These are phyloP conservation scores for Camelina sativa DNA, from an alignment of 345 rosid genomes.

Conservation along the genomic window DNA sequence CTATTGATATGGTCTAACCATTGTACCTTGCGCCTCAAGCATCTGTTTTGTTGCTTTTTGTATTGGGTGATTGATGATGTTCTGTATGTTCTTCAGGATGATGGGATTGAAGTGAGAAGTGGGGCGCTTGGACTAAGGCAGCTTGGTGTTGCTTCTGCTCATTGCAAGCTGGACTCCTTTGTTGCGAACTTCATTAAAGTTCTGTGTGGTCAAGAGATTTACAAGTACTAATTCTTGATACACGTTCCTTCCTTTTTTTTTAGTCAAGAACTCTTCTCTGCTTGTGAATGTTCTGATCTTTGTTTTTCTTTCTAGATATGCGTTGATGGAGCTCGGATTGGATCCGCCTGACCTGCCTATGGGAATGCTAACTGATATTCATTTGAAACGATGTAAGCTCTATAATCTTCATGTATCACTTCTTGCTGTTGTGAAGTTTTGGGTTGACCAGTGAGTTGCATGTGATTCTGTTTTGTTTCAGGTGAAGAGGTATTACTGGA, in stretches of 20 bases:
- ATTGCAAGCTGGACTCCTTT: constrained; percentile 69
- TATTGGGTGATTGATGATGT: not conserved
- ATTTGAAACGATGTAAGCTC: constrained; percentile 64
- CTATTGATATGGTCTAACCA: constrained; percentile 70
- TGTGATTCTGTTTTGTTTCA: constrained; percentile 15
- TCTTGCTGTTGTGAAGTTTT: not conserved
- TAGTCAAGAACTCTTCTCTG: not conserved
- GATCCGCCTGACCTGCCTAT: constrained; percentile 73
- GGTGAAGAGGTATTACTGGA: constrained; percentile 69
- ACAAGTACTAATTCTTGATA: constrained; percentile 48
- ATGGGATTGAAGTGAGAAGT: constrained; percentile 69
- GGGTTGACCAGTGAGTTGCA: not conserved
- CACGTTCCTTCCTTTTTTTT: not conserved
- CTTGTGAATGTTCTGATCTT: not conserved
- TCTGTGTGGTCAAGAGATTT: constrained; percentile 74
- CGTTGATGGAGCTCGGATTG: constrained; percentile 73
- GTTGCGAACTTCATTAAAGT: constrained; percentile 69
- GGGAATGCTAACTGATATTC: constrained; percentile 69
- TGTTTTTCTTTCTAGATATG: constrained; percentile 51
- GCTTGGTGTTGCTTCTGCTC: constrained; percentile 65
- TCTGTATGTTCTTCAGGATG: constrained; percentile 50
- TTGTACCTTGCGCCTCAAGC: not conserved
- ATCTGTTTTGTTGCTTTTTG: not conserved
- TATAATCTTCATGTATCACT: not conserved
- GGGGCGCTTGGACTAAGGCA: constrained; percentile 78